phyloP scores from a whole-genome alignment of 805 yeast genomes.

The Teunomyces kruisii region DNA sequence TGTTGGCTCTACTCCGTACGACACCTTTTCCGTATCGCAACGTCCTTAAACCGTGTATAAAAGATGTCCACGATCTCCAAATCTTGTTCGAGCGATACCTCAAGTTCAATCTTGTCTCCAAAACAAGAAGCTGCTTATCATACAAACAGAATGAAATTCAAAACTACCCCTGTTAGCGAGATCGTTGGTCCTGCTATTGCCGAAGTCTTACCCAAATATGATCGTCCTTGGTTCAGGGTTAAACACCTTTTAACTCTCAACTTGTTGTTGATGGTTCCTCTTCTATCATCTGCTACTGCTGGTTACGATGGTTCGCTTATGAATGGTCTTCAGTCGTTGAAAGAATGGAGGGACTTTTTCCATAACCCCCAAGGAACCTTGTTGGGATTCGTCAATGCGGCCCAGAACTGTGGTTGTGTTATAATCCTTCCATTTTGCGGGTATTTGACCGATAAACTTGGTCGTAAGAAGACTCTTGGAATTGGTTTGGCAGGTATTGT shows the following conservation, averaged over 20 bases:
- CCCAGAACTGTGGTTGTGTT: conserved; percentile 36
- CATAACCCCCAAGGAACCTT: conserved; percentile 20
- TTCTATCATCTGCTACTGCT: conserved; percentile 40
- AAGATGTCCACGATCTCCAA: neutral
- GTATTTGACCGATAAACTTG: conserved; percentile 35
- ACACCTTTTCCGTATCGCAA: too few relatives aligned
- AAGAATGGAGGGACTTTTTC: conserved; percentile 40
- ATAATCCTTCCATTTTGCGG: conserved; percentile 28
- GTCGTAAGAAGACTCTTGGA: conserved; percentile 34
- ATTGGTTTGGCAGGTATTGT: conserved; percentile 25
- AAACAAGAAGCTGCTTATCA: too few relatives aligned
- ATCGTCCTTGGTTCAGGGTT: neutral
- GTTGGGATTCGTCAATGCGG: conserved; percentile 22
- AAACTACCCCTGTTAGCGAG: neutral
- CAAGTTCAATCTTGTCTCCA: too few relatives aligned
- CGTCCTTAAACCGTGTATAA: neutral
- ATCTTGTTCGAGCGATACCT: neutral
- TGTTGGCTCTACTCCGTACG: neutral
- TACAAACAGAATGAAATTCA: neutral
- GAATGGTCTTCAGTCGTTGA: conserved; percentile 49
- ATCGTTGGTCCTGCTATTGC: neutral
- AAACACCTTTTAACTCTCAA: neutral
- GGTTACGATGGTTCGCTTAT: conserved; percentile 35
- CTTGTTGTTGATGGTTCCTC: neutral
- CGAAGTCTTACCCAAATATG: neutral